Evolutionary conservation across 192 early-diverging fungal species (phyloP).

Genomic region (Pilaira anomala): DNA sequence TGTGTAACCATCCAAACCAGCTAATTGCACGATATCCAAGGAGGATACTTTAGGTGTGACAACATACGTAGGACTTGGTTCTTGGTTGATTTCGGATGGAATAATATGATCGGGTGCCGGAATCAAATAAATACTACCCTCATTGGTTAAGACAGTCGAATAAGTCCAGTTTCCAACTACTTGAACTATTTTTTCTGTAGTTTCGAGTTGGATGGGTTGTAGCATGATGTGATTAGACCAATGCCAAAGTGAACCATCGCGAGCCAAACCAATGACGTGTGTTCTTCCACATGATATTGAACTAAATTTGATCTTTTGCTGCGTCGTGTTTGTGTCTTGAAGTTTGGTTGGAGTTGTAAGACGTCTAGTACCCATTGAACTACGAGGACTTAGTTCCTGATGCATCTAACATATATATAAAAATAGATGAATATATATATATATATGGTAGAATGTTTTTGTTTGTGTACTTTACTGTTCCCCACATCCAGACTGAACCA

Average conservation of each 20-base stretch:
- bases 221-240: slow-evolving; percentile 23
- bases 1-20: slow-evolving; percentile 6
- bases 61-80: neutral
- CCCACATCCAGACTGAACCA: slow-evolving; percentile 34
- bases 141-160: slow-evolving; percentile 21
- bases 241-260: slow-evolving; percentile 23
- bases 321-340: neutral
- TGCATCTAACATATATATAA: slow-evolving; percentile 3
- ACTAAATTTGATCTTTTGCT: neutral
- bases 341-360: slow-evolving; percentile 8
- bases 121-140: slow-evolving; percentile 16
- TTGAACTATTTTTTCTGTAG: slow-evolving; percentile 9
- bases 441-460: neutral
- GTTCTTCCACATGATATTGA: slow-evolving; percentile 27
- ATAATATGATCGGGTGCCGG: slow-evolving; percentile 8
- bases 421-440: neutral
- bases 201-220: slow-evolving; percentile 16
- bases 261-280: slow-evolving; percentile 30
- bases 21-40: slow-evolving; percentile 10
- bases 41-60: neutral
- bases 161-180: slow-evolving; percentile 28
- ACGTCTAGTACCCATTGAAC: neutral
- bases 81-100: neutral
- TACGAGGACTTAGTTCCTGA: neutral
- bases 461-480: slow-evolving; percentile 27